Evolutionary conservation across 306 rosid species (phyloP).

Genomic region (Oemleria cerasiformis): DNA sequence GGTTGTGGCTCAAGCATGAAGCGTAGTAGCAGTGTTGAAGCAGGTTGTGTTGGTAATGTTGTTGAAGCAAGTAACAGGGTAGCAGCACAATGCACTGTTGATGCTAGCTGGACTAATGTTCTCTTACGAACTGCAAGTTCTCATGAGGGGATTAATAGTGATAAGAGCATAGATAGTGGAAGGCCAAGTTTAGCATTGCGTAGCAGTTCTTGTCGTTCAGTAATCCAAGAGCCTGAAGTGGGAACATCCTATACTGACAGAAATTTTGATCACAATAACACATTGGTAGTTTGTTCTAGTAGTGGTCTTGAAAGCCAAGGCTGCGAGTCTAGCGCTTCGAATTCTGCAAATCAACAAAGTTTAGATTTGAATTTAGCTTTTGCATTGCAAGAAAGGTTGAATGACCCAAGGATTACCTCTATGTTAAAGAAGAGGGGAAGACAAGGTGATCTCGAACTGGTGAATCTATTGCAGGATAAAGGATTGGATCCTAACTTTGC

Average conservation of each 20-base stretch:
- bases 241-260: slow-evolving; percentile 61
- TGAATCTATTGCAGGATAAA: slow-evolving; percentile 84
- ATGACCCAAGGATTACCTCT: slow-evolving; percentile 90
- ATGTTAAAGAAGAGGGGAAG: slow-evolving; percentile 74
- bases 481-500: slow-evolving; percentile 99
- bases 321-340: slow-evolving; percentile 84
- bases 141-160: slow-evolving; percentile 89
- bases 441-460: slow-evolving; percentile 80
- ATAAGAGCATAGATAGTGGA: slow-evolving; percentile 97
- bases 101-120: slow-evolving; percentile 74
- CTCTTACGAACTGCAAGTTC: slow-evolving; percentile 63
- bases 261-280: slow-evolving; percentile 59
- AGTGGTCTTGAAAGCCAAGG: slow-evolving; percentile 95
- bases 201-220: slow-evolving; percentile 94
- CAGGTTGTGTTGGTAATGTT: slow-evolving; percentile 70
- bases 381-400: slow-evolving; percentile 96
- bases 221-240: slow-evolving; percentile 76
- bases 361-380: slow-evolving; percentile 82
- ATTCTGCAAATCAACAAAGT: slow-evolving; percentile 87
- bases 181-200: slow-evolving; percentile 91
- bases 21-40: slow-evolving; percentile 97
- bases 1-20: slow-evolving; percentile 99
- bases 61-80: slow-evolving; percentile 62
- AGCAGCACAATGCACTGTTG: slow-evolving; percentile 52
- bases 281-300: slow-evolving; percentile 78